Evolutionary conservation across 805 yeast genomes (phyloP), one percentile per base, ranked within the genome.

Genomic region (Saccharomycopsis sp.): DNA sequence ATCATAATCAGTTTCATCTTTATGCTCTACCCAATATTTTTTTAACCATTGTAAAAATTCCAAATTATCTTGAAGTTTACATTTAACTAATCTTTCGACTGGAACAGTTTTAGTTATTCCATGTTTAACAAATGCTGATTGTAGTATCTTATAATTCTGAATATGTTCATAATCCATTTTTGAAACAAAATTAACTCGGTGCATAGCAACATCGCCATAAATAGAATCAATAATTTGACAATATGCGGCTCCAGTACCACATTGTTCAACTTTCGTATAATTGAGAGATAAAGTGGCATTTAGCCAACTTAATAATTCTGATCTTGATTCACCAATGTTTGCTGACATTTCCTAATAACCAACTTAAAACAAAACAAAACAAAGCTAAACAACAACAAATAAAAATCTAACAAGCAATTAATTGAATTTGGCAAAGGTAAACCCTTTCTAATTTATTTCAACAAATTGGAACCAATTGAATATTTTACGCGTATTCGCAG

Each of bases 181-280:
- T 8, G 83, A 79, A 48, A 79, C 75, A 59, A 81, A 87, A 55
- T 77, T 81, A 43, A 90, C 94, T 54, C 81, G 77, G 40, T 66
- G 57, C 81, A 90, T 75, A 1, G 96, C 93, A 16, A 93, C 72
- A 54, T 87, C 96, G 7, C 82, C 79, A 55, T 71, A 85, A 16
- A 93, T 79, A 5, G 88, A 77, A 61, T 93, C 97, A 68, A 90
- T 71, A 32, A 93, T 73, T 65, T 89, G 96, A 62, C 97, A 88
- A 60, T 86, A 90, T 1, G 87, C 90, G 1, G 96, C 96, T 2
- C 99, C 99, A 2, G 84, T 77, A 14, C 99, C 99, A 59, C 96
- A 81, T 62, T 89, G 89, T 59, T 93, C 98, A 1, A 93, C 82
- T 59, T 84, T 86, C 29, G 77, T 69, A 55, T 85, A 76, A 51